phyloP scores from a whole-genome alignment of 495 filamentous ascomycete genomes.

The Aspergillus leporis region DNA sequence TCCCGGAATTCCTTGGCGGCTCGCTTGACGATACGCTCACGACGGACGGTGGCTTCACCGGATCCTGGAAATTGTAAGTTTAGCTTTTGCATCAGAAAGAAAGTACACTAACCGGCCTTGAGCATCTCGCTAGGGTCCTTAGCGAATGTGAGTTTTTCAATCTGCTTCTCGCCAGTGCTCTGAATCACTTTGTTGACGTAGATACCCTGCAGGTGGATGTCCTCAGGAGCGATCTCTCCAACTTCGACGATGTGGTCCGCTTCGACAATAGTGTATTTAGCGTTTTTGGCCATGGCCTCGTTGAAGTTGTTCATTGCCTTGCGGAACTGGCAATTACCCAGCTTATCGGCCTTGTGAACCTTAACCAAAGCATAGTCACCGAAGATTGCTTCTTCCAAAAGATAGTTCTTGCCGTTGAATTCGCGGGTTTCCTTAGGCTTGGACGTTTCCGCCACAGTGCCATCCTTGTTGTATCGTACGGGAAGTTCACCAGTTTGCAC shows the following conservation, averaged over 20 bases:
- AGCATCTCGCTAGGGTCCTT: constrained; percentile 59
- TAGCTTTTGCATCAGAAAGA: not conserved
- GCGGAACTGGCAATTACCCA: constrained; percentile 90
- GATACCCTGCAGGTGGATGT: constrained; percentile 81
- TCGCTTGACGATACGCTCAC: constrained; percentile 79
- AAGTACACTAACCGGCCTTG: constrained; percentile 41
- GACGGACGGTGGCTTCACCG: constrained; percentile 69
- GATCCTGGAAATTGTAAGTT: constrained; percentile 48
- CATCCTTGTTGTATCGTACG: constrained; percentile 74
- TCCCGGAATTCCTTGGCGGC: constrained; percentile 92
- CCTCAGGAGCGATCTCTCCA: constrained; percentile 72
- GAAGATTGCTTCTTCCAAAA: constrained; percentile 79
- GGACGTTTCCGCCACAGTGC: constrained; percentile 67
- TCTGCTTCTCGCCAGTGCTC: constrained; percentile 68
- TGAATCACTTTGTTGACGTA: constrained; percentile 85
- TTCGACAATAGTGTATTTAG: constrained; percentile 84
- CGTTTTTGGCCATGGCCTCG: constrained; percentile 84
- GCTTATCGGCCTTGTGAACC: constrained; percentile 80
- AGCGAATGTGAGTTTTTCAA: constrained; percentile 78
- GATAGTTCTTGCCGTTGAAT: constrained; percentile 78
- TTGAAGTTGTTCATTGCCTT: constrained; percentile 87
- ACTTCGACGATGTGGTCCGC: constrained; percentile 85
- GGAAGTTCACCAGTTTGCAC: constrained; percentile 87
- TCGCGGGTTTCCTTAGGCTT: constrained; percentile 80
- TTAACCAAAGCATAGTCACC: constrained; percentile 89